phyloP scores from a whole-genome alignment of 192 early-diverging fungal species.

The Backusella sp. region DNA sequence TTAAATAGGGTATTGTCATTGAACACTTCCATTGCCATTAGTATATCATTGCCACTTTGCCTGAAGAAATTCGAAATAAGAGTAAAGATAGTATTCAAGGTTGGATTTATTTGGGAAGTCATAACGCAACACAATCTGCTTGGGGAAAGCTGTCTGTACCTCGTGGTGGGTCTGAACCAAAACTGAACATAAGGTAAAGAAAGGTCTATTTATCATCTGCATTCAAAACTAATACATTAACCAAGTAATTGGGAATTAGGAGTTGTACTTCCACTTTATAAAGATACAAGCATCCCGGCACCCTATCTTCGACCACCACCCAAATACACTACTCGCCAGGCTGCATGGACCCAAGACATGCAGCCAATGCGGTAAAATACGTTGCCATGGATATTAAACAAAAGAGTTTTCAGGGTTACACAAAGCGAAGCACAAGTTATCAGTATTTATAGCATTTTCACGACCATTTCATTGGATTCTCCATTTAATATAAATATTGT shows the following conservation, averaged over 20 bases:
- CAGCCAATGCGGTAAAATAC: neutral
- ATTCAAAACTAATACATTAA: neutral
- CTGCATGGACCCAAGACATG: constrained; percentile 30
- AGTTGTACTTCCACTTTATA: constrained; percentile 31
- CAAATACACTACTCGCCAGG: constrained; percentile 19
- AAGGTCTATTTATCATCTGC: neutral
- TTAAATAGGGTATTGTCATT: neutral
- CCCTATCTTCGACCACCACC: constrained; percentile 30
- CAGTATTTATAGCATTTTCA: too few species aligned
- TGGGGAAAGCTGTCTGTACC: constrained; percentile 28
- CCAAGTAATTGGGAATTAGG: constrained; percentile 43
- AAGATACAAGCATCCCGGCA: constrained; percentile 18
- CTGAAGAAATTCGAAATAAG: neutral
- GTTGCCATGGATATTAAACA: neutral
- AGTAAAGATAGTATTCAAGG: constrained; percentile 11
- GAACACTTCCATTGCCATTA: neutral
- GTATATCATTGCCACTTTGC: constrained; percentile 33
- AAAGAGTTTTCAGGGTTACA: neutral
- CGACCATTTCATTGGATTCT: too few species aligned
- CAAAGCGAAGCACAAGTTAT: neutral
- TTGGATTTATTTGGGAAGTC: constrained; percentile 37
- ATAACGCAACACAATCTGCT: constrained; percentile 31
- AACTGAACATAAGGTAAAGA: constrained; percentile 31
- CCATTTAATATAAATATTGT: too few species aligned
- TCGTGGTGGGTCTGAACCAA: constrained; percentile 20